Evolutionary conservation across 768 basidiomycete genomes (phyloP).

Genomic region (Rhodotorula paludigena): DNA sequence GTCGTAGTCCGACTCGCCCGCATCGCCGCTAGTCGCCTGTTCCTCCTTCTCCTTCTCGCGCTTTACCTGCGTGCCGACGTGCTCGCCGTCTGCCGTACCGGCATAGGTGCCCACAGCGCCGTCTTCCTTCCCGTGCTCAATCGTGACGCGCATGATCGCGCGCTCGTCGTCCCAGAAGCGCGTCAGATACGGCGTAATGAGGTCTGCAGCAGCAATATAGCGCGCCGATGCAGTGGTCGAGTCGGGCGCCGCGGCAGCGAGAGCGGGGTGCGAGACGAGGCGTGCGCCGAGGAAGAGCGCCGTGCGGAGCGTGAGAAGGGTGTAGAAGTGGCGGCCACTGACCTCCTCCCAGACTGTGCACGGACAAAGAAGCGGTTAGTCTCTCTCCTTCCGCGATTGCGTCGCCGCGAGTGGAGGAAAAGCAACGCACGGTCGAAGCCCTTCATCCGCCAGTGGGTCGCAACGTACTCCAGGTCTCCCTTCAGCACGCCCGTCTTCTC

Average conservation of each 20-base stretch:
- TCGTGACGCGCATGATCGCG: slow-evolving; percentile 25
- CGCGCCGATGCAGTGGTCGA: slow-evolving; percentile 15
- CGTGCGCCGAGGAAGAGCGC: slow-evolving; percentile 32
- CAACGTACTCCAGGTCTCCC: slow-evolving; percentile 41
- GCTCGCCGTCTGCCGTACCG: slow-evolving; percentile 9
- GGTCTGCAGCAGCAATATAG: slow-evolving; percentile 25
- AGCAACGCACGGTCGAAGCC: slow-evolving; percentile 32
- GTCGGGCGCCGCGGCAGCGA: background rate
- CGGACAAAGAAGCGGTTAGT: too few species aligned
- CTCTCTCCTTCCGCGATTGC: too few species aligned
- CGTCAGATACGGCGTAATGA: slow-evolving; percentile 23
- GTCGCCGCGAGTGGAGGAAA: background rate
- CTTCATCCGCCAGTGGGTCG: slow-evolving; percentile 13
- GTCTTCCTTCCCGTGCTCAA: slow-evolving; percentile 24
- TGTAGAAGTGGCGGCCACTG: slow-evolving; percentile 40
- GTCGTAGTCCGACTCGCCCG: slow-evolving; percentile 5
- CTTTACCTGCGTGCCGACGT: background rate
- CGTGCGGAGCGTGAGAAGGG: slow-evolving; percentile 37
- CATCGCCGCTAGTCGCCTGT: background rate
- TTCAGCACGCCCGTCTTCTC: slow-evolving; percentile 34
- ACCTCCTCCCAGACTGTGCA: slow-evolving; percentile 41
- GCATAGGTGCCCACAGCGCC: slow-evolving; percentile 5
- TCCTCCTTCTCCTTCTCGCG: background rate
- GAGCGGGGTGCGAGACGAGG: slow-evolving; percentile 25
- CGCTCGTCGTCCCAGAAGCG: slow-evolving; percentile 36